Conservation (phyloP, 2,329 filamentous ascomycete genomes). For the Aureobasidium sp. region DNA sequence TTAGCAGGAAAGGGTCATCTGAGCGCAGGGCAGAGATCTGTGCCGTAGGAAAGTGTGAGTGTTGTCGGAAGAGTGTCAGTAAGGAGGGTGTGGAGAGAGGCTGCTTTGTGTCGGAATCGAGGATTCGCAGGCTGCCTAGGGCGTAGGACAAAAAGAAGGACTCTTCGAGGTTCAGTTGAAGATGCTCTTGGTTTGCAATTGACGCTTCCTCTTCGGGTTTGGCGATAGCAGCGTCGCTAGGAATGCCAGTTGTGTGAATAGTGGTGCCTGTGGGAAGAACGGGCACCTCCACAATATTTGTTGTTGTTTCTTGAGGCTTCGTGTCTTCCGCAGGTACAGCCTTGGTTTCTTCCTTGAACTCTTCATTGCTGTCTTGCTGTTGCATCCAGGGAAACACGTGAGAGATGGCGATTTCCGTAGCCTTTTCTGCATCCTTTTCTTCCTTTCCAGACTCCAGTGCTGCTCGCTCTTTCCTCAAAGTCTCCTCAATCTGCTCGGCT, state of each 20-base stretch:
- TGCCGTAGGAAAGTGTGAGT: slow-evolving; percentile 18
- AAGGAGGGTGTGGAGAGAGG: slow-evolving; percentile 38
- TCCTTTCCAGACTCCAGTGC: not conserved
- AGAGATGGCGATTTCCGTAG: not conserved
- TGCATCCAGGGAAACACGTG: slow-evolving; percentile 13
- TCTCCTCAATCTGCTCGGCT: slow-evolving; percentile 71
- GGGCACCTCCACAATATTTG: not conserved
- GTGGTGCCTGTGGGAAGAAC: not conserved
- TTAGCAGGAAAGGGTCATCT: slow-evolving; percentile 76
- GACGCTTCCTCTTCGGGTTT: not conserved
- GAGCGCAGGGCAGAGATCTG: slow-evolving; percentile 45
- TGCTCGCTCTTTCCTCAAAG: slow-evolving; percentile 45
- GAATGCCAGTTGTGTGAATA: not conserved
- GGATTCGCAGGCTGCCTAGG: slow-evolving; percentile 62
- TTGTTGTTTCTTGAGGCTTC: not conserved
- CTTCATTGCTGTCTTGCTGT: not conserved
- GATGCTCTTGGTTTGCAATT: slow-evolving; percentile 60
- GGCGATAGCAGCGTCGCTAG: not conserved
- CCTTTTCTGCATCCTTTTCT: not conserved
- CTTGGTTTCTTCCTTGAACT: not conserved
- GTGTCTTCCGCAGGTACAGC: not conserved
- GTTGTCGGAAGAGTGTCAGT: slow-evolving; percentile 46
- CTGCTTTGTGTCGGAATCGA: slow-evolving; percentile 16
- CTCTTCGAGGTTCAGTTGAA: slow-evolving; percentile 87
- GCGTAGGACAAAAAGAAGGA: slow-evolving; percentile 82